These are phyloP conservation scores for Carex kokanica DNA, from an alignment of 176 grass and related monocot genomes.

Conservation along the genomic window DNA sequence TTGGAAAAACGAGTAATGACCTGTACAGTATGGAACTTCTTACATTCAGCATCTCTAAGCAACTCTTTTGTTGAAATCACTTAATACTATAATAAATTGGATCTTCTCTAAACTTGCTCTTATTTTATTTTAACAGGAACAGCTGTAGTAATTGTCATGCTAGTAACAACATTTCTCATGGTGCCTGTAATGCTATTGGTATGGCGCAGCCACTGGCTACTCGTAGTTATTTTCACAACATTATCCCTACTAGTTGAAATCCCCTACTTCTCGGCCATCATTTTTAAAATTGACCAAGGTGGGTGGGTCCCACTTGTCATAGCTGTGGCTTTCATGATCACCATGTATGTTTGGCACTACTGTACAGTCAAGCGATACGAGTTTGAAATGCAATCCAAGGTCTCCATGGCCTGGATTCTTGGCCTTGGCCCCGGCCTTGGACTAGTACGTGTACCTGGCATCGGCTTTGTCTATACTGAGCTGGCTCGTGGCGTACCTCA, in stretches of 20 bases:
- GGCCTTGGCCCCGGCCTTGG: conserved; percentile 92
- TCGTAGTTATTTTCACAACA: conserved; percentile 52
- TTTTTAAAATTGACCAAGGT: conserved; percentile 90
- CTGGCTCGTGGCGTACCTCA: conserved; percentile 88
- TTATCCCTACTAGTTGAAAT: conserved; percentile 85
- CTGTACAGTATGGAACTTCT: not conserved
- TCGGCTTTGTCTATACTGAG: conserved; percentile 92
- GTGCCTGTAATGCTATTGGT: conserved; percentile 92
- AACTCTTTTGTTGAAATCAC: not conserved
- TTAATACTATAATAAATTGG: not conserved
- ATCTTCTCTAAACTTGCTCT: conserved; percentile 17
- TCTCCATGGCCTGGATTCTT: conserved; percentile 97
- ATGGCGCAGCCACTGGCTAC: conserved; percentile 89
- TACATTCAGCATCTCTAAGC: not conserved
- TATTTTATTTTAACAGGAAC: conserved; percentile 54
- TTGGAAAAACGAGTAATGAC: not conserved
- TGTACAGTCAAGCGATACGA: conserved; percentile 90
- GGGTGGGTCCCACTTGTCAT: conserved; percentile 96
- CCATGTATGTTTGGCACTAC: conserved; percentile 98
- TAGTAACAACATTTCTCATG: conserved; percentile 98
- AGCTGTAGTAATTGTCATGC: conserved; percentile 93
- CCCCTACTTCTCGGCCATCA: conserved; percentile 82
- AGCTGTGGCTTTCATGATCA: conserved; percentile 52
- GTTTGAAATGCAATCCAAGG: conserved; percentile 96
- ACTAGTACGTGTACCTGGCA: conserved; percentile 86